phyloP scores from a whole-genome alignment of 176 grass and related monocot genomes.

The Pontederia paniculata region DNA sequence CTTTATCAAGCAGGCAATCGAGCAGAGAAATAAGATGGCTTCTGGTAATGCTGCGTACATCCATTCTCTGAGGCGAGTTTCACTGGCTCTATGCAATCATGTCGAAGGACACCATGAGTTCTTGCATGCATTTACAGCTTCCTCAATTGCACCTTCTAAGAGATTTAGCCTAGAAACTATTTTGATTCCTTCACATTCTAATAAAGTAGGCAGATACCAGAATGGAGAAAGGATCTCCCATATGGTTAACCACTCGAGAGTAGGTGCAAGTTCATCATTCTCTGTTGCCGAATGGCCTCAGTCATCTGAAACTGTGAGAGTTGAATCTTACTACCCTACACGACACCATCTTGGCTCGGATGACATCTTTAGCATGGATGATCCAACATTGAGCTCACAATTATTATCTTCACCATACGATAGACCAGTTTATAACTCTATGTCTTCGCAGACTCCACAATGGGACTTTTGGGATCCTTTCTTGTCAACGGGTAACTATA shows the following conservation, averaged over 20 bases:
- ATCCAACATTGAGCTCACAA: constrained; percentile 26
- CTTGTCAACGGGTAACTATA: constrained; percentile 27
- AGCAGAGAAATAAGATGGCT: constrained; percentile 47
- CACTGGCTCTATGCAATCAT: constrained; percentile 52
- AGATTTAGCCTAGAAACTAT: constrained; percentile 44
- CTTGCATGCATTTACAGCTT: constrained; percentile 23
- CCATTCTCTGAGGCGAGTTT: constrained; percentile 55
- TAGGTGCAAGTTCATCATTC: constrained; percentile 54
- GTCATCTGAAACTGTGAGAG: constrained; percentile 23
- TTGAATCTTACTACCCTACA: constrained; percentile 47
- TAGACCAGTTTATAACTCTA: constrained; percentile 40
- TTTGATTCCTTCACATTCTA: constrained; percentile 1
- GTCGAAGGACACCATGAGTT: constrained; percentile 49
- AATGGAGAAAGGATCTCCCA: constrained; percentile 28
- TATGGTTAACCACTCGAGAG: constrained; percentile 48
- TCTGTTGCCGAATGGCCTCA: constrained; percentile 57
- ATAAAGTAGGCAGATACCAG: not conserved
- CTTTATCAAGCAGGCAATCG: constrained; percentile 66
- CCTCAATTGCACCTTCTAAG: constrained; percentile 24
- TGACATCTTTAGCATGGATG: constrained; percentile 15
- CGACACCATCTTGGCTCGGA: constrained; percentile 29
- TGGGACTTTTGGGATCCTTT: constrained; percentile 85
- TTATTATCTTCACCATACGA: constrained; percentile 42
- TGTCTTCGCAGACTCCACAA: constrained; percentile 49
- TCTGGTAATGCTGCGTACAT: constrained; percentile 60